Evolutionary conservation across 2,329 filamentous ascomycete genomes (phyloP).

Genomic region (Colletotrichum plurivorum): DNA sequence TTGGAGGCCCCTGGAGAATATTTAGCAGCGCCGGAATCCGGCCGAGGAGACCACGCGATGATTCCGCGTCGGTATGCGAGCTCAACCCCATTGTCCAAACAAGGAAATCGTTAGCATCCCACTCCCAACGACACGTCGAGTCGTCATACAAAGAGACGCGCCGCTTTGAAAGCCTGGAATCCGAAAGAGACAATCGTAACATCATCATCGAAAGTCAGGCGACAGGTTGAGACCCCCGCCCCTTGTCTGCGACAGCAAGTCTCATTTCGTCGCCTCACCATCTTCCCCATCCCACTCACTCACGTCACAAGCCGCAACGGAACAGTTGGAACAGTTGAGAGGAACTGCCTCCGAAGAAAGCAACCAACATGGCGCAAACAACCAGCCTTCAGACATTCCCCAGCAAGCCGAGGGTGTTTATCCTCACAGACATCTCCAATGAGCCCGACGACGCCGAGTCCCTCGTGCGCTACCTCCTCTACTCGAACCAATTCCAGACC

Average conservation of each 20-base stretch:
- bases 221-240: not conserved
- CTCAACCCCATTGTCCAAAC: not conserved
- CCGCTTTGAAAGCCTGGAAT: not conserved
- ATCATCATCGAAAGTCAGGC: not conserved
- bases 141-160: slow-evolving; percentile 20
- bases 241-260: not conserved
- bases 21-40: slow-evolving; percentile 29
- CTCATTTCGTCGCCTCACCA: not conserved
- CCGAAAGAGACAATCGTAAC: not conserved
- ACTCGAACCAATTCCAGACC: slow-evolving; percentile 61
- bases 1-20: slow-evolving; percentile 14
- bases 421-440: slow-evolving; percentile 61
- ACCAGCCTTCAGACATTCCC: slow-evolving; percentile 28
- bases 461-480: slow-evolving; percentile 59
- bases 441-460: slow-evolving; percentile 62
- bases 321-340: too few species aligned
- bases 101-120: slow-evolving; percentile 22
- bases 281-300: not conserved
- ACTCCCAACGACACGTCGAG: not conserved
- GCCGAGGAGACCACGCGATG: slow-evolving; percentile 17
- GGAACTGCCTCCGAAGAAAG: not conserved
- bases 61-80: not conserved
- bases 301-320: not conserved
- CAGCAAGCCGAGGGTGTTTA: slow-evolving; percentile 53
- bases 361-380: slow-evolving; percentile 6